phyloP scores from a whole-genome alignment of 768 basidiomycete species.

The Mycena floridula region DNA sequence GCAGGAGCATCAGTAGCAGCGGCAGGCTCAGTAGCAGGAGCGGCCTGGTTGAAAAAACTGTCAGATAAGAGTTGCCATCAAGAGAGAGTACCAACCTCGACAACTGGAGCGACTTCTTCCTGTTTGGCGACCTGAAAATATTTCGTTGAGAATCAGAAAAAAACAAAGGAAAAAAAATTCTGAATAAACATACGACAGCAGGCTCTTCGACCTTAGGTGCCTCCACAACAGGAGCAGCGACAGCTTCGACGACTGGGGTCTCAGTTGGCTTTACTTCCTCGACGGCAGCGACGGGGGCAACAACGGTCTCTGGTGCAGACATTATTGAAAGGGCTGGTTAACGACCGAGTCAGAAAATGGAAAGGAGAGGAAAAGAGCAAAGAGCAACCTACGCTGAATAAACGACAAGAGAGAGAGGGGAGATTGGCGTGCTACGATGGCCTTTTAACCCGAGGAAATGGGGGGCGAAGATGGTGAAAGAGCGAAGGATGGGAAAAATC shows the following conservation, averaged over 20 bases:
- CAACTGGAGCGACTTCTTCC: constrained; percentile 32
- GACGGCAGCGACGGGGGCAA: constrained; percentile 33
- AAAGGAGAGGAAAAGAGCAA: constrained; percentile 8
- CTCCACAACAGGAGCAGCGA: constrained; percentile 28
- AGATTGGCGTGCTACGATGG: constrained; percentile 52
- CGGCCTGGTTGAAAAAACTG: constrained; percentile 24
- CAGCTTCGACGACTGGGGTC: constrained; percentile 28
- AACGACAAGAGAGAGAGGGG: constrained; percentile 56
- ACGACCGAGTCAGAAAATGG: constrained; percentile 13
- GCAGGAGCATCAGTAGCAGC: constrained; percentile 51
- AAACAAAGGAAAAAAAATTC: constrained; percentile 5
- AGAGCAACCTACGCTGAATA: constrained; percentile 36
- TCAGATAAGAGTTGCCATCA: constrained; percentile 1
- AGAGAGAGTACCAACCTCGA: constrained; percentile 24
- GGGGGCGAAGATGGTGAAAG: constrained; percentile 58
- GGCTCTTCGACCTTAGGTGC: constrained; percentile 36
- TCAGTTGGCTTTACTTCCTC: constrained; percentile 53
- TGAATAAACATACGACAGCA: constrained; percentile 25
- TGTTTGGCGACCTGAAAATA: constrained; percentile 31
- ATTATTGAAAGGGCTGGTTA: constrained; percentile 68
- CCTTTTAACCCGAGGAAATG: constrained; percentile 38
- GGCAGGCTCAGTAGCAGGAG: constrained; percentile 25
- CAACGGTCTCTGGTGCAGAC: constrained; percentile 66
- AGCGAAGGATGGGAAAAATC: constrained; percentile 42
- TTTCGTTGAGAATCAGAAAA: constrained; percentile 2